These are phyloP conservation scores for Venturia aucupariae DNA, from an alignment of 2,329 filamentous ascomycete species.

Conservation along the genomic window DNA sequence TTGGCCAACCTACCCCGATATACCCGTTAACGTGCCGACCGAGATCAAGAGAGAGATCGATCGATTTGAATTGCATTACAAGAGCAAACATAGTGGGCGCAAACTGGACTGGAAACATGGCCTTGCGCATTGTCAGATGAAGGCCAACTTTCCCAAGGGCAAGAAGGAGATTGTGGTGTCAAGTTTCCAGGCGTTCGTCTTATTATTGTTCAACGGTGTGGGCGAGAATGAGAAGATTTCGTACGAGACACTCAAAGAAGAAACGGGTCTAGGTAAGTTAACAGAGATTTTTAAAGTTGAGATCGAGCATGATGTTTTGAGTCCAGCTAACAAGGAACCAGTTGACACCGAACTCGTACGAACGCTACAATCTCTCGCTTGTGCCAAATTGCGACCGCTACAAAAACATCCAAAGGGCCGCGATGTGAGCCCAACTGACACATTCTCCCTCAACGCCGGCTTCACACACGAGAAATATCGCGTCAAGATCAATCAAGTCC, in stretches of 20 bases:
- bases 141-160: slow-evolving; percentile 69
- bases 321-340: slow-evolving; percentile 24
- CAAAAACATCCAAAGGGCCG: slow-evolving; percentile 75
- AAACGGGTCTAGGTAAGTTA: slow-evolving; percentile 59
- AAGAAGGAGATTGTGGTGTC: slow-evolving; percentile 84
- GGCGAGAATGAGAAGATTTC: slow-evolving; percentile 53
- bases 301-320: background rate
- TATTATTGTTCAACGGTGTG: slow-evolving; percentile 79
- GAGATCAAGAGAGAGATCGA: slow-evolving; percentile 68
- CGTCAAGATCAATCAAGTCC: slow-evolving; percentile 98
- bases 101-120: slow-evolving; percentile 86
- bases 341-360: slow-evolving; percentile 71
- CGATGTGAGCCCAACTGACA: slow-evolving; percentile 70
- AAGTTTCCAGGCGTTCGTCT: slow-evolving; percentile 82
- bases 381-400: slow-evolving; percentile 77
- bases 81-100: slow-evolving; percentile 78
- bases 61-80: slow-evolving; percentile 79
- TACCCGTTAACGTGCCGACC: slow-evolving; percentile 62
- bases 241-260: slow-evolving; percentile 65
- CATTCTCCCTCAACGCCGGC: slow-evolving; percentile 68
- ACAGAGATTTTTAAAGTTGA: background rate
- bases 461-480: slow-evolving; percentile 79
- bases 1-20: slow-evolving; percentile 86
- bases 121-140: slow-evolving; percentile 82
- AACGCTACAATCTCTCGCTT: slow-evolving; percentile 90